These are phyloP conservation scores for Botryosphaeria dothidea DNA, from an alignment of 2,329 filamentous ascomycete genomes.

Conservation along the genomic window DNA sequence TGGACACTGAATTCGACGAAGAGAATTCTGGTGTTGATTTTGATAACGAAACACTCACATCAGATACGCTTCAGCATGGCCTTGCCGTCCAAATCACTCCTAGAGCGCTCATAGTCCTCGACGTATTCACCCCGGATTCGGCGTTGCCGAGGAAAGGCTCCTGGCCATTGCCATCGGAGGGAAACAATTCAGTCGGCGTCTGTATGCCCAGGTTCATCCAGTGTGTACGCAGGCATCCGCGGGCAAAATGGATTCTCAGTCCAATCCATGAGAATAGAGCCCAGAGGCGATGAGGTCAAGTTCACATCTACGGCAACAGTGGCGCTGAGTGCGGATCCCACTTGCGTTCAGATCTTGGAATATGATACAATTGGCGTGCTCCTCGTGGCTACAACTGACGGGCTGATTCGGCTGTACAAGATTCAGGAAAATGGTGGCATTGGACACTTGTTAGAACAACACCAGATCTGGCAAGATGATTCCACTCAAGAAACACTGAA, in stretches of 20 bases:
- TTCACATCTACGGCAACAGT: not conserved
- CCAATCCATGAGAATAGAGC: not conserved
- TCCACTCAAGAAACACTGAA: constrained; percentile 10
- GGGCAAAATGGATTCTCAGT: not conserved
- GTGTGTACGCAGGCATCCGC: constrained; percentile 25
- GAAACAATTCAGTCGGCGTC: constrained; percentile 6
- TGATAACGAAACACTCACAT: constrained; percentile 33
- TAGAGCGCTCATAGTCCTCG: constrained; percentile 28
- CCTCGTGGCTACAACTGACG: constrained; percentile 17
- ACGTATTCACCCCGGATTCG: not conserved
- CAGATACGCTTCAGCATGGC: constrained; percentile 26
- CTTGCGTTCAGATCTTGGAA: constrained; percentile 8
- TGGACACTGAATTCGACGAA: constrained; percentile 19
- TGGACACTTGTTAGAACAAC: not conserved
- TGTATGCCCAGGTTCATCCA: constrained; percentile 21
- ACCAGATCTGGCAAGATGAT: constrained; percentile 7
- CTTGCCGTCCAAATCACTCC: constrained; percentile 35
- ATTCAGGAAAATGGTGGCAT: constrained; percentile 3
- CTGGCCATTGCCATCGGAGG: not conserved
- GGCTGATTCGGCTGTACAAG: constrained; percentile 7
- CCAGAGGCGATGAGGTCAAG: constrained; percentile 8
- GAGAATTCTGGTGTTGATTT: constrained; percentile 31
- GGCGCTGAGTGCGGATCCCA: constrained; percentile 8
- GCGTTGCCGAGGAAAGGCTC: constrained; percentile 6
- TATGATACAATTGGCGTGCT: not conserved